Conservation (phyloP, 805 yeast genomes). For the Lipomyces japonicus region DNA sequence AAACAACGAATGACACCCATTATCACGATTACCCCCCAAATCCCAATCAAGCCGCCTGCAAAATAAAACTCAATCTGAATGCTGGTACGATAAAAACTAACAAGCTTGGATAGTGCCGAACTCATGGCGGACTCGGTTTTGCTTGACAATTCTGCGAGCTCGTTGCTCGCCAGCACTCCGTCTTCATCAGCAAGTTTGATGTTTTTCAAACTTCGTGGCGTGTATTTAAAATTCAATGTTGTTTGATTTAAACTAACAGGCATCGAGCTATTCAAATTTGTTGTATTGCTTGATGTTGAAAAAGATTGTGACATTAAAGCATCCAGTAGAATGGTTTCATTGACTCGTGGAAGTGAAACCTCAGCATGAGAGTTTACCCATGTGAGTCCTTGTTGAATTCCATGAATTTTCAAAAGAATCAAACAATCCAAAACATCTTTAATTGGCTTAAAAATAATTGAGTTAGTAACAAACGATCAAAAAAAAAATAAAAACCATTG, state of each 20-base stretch:
- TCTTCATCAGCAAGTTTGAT: neutral
- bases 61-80: conserved; percentile 13
- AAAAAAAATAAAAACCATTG: too few species aligned
- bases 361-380: conserved; percentile 71
- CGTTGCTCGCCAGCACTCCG: conserved; percentile 2
- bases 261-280: neutral
- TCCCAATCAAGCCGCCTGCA: conserved; percentile 15
- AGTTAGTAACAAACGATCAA: conserved; percentile 39
- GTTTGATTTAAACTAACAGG: too few species aligned
- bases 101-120: conserved; percentile 14
- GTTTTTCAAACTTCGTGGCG: too few species aligned
- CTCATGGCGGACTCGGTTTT: conserved; percentile 8
- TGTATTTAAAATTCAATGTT: too few species aligned
- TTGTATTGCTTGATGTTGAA: neutral
- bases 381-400: conserved; percentile 64
- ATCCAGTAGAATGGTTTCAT: conserved; percentile 24
- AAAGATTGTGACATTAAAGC: neutral
- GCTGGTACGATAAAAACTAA: conserved; percentile 7
- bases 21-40: conserved; percentile 14
- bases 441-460: conserved; percentile 47
- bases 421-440: conserved; percentile 72
- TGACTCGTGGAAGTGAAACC: conserved; percentile 54
- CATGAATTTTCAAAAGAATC: conserved; percentile 65
- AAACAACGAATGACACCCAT: conserved; percentile 2
- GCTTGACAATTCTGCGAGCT: conserved; percentile 1